These are phyloP conservation scores for Lomentospora prolificans DNA, from an alignment of 2,329 filamentous ascomycete genomes.

Conservation along the genomic window DNA sequence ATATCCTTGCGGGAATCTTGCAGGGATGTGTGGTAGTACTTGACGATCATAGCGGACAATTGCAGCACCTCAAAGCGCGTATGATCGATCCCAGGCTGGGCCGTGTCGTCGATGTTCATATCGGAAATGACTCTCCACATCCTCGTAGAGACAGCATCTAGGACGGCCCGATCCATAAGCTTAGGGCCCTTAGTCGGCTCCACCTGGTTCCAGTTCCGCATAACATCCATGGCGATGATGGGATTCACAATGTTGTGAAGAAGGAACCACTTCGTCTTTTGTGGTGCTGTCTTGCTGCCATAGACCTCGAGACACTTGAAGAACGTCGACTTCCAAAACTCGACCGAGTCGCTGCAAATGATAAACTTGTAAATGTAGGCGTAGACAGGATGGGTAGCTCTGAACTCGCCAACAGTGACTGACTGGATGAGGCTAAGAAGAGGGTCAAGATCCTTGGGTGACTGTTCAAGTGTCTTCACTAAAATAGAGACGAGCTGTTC, in stretches of 20 bases:
- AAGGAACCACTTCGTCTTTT: slow-evolving; percentile 87
- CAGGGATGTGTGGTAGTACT: slow-evolving; percentile 81
- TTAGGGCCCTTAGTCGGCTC: slow-evolving; percentile 50
- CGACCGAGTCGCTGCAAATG: slow-evolving; percentile 73
- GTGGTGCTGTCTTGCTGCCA: slow-evolving; percentile 64
- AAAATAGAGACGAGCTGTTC: slow-evolving; percentile 83
- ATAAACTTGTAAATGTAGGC: slow-evolving; percentile 78
- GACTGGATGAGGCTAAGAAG: slow-evolving; percentile 78
- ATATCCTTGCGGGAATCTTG: slow-evolving; percentile 94
- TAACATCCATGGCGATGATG: slow-evolving; percentile 92
- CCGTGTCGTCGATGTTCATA: slow-evolving; percentile 73
- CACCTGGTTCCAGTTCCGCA: slow-evolving; percentile 63
- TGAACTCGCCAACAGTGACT: slow-evolving; percentile 74
- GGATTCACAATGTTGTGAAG: slow-evolving; percentile 91
- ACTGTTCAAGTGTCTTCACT: slow-evolving; percentile 66
- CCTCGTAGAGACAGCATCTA: slow-evolving; percentile 82
- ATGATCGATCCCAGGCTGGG: slow-evolving; percentile 83
- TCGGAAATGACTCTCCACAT: slow-evolving; percentile 87
- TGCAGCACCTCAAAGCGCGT: slow-evolving; percentile 94
- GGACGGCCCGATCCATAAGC: slow-evolving; percentile 77
- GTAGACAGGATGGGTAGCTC: slow-evolving; percentile 63
- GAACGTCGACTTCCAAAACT: slow-evolving; percentile 75
- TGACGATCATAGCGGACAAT: slow-evolving; percentile 87
- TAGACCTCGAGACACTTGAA: slow-evolving; percentile 84
- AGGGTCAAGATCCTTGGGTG: slow-evolving; percentile 68